A percentile compares a stretch with the other conserved stretches of the same genome.
These are phyloP conservation scores for Naganishia vishniacii DNA, from an alignment of 768 basidiomycete species.

Conservation along the genomic window DNA sequence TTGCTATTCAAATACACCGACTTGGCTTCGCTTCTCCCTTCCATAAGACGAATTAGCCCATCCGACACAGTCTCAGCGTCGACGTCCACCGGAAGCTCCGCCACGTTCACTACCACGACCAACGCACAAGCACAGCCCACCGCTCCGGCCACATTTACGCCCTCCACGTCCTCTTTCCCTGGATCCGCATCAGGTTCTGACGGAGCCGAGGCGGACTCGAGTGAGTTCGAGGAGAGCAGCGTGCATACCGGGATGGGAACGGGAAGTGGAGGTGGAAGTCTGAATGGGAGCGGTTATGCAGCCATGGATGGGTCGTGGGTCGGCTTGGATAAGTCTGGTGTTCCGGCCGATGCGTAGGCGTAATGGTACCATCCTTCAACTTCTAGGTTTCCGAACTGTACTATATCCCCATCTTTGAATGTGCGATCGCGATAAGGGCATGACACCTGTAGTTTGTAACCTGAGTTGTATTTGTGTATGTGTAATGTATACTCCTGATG, in stretches of 20 bases:
- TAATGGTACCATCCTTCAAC: no score
- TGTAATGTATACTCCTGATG: no score
- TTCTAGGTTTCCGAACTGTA: no score
- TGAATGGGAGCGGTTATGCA: constrained; percentile 9
- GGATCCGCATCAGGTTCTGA: constrained; percentile 17
- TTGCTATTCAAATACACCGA: constrained; percentile 11
- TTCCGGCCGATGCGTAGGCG: background rate
- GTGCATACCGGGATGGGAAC: constrained; percentile 4
- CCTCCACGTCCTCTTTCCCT: constrained; percentile 23
- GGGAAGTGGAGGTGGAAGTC: constrained; percentile 1
- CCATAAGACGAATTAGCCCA: constrained; percentile 32
- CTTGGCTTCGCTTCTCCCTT: background rate
- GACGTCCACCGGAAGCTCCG: constrained; percentile 19
- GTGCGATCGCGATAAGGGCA: no score
- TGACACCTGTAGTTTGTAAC: no score
- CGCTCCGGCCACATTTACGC: constrained; percentile 22
- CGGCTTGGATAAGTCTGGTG: constrained; percentile 5
- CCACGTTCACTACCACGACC: constrained; percentile 47
- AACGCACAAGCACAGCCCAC: constrained; percentile 32
- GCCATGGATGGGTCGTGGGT: constrained; percentile 19
- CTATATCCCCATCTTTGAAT: no score
- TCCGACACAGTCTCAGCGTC: constrained; percentile 26
- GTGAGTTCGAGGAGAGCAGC: constrained; percentile 12
- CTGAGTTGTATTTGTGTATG: no score
- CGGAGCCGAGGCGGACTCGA: constrained; percentile 5